phyloP scores from a whole-genome alignment of 345 rosid species.

The Theobroma cacao region DNA sequence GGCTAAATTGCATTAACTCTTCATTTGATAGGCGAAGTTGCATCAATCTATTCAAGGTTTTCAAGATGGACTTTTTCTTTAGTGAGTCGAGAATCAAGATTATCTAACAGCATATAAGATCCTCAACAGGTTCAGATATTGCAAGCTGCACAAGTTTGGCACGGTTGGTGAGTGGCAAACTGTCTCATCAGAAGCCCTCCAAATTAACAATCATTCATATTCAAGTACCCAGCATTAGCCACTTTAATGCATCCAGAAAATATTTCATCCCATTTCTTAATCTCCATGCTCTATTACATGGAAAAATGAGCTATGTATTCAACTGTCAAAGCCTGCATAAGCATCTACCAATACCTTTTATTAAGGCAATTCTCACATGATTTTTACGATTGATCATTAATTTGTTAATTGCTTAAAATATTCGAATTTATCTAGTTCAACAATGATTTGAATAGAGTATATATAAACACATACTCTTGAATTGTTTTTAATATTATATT shows the following conservation, averaged over 20 bases:
- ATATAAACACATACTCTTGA: too few relatives aligned
- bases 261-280: background rate
- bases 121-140: background rate
- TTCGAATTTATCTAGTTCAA: background rate
- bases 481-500: too few relatives aligned
- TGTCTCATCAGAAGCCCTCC: conserved; percentile 24
- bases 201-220: background rate
- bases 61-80: background rate
- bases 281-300: background rate
- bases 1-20: too few relatives aligned
- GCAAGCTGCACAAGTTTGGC: conserved; percentile 17
- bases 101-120: background rate
- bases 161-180: conserved; percentile 35
- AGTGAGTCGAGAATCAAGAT: background rate
- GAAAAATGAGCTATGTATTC: background rate
- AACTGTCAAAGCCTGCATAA: background rate
- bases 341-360: background rate
- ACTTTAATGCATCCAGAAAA: background rate
- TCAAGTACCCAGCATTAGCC: background rate
- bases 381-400: background rate
- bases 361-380: background rate
- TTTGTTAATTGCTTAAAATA: background rate
- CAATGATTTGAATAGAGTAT: background rate
- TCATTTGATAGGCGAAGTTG: conserved; percentile 3
- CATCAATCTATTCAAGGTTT: conserved; percentile 15